Evolutionary conservation across 306 rosid species (phyloP).

Genomic region (Vicia sativa): DNA sequence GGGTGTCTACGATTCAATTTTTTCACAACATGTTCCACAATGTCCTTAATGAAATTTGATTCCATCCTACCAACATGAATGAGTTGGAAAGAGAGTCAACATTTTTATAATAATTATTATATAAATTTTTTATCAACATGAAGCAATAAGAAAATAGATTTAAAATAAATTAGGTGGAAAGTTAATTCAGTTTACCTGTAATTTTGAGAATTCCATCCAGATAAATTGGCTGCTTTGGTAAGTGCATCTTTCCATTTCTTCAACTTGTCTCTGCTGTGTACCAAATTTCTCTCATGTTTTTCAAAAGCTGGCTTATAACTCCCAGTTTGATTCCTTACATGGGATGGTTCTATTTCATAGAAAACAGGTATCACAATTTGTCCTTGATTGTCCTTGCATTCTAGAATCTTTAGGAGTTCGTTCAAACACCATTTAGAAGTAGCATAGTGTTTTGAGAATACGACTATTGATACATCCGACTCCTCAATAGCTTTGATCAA

Average conservation of each 20-base stretch:
- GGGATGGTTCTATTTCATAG: slow-evolving; percentile 26
- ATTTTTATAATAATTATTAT: too few relatives aligned
- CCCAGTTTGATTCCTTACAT: slow-evolving; percentile 24
- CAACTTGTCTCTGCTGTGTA: background rate
- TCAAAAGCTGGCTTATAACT: background rate
- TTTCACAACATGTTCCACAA: background rate
- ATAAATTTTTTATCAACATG: too few relatives aligned
- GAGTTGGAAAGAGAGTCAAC: too few relatives aligned
- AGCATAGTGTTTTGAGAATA: slow-evolving; percentile 16
- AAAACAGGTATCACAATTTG: too few relatives aligned
- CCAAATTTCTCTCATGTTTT: background rate
- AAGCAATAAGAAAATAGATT: too few relatives aligned
- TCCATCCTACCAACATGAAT: too few relatives aligned
- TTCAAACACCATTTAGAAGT: too few relatives aligned
- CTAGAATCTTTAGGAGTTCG: too few relatives aligned
- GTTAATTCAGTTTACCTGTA: too few relatives aligned
- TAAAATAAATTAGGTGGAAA: too few relatives aligned
- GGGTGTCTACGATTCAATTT: background rate
- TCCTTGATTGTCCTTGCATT: too few relatives aligned
- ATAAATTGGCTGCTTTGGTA: slow-evolving; percentile 1
- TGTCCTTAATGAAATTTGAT: too few relatives aligned
- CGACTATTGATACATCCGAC: slow-evolving; percentile 7
- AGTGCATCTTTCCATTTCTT: slow-evolving; percentile 29
- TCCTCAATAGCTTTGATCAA: slow-evolving; percentile 9
- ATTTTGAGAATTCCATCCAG: slow-evolving; percentile 5